A percentile compares a stretch with the other conserved stretches of the same genome.
Evolutionary conservation across 2,329 filamentous ascomycete genomes (phyloP).

Genomic region (Teratosphaeria zuluensis): DNA sequence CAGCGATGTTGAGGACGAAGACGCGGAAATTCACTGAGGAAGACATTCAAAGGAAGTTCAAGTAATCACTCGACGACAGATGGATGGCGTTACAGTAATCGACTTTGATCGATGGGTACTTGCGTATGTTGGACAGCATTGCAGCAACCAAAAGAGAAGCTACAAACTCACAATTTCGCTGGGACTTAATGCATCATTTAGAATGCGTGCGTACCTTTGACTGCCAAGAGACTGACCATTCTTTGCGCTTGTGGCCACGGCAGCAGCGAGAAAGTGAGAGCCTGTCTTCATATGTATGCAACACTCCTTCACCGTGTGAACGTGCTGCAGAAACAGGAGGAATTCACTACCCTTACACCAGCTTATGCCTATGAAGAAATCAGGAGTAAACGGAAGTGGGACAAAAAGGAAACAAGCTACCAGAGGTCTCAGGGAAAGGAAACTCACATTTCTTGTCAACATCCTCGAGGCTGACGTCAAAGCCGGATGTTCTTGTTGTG

Average conservation of each 20-base stretch:
- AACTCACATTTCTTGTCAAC: neutral
- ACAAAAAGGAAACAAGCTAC: neutral
- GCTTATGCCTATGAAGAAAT: neutral
- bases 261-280: no score
- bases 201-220: no score
- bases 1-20: constrained; percentile 52
- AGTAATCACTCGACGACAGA: neutral
- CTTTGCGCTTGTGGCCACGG: no score
- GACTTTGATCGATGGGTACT: neutral
- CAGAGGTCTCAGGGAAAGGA: neutral
- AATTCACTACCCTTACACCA: neutral
- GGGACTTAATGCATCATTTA: no score
- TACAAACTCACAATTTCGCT: neutral
- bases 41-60: constrained; percentile 53
- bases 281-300: no score
- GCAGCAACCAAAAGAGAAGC: neutral
- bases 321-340: neutral
- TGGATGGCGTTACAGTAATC: neutral
- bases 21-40: constrained; percentile 57
- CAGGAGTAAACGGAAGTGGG: neutral
- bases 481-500: neutral
- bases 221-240: no score
- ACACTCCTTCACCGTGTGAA: no score
- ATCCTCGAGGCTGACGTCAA: neutral
- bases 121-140: neutral